Evolutionary conservation across 257 asterid species (phyloP), one percentile per base, ranked within the genome.

Genomic region (Rubia yunnanensis): DNA sequence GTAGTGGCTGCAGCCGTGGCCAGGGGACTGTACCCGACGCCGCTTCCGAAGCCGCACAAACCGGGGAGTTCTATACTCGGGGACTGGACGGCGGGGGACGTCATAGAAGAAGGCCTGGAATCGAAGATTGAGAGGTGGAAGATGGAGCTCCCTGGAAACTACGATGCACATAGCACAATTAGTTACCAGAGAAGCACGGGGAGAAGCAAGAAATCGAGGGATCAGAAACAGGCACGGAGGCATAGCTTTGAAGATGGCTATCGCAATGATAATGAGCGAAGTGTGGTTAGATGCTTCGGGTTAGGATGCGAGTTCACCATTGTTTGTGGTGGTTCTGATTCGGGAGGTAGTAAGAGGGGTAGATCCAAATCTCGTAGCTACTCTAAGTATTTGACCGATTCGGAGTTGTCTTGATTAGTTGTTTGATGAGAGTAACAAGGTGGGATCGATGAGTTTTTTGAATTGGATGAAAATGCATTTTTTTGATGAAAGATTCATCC

Each of bases 71-170:
- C 94, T 0, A 85, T 84, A 1, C 48, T 88, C 70, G 89, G 74
- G 24, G 89, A 86, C 46, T 88, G 94, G 94, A 86, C 86, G 54
- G 27, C 74, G 70, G 89, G 80, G 5, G 96, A 88, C 6, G n/a
- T 69, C 14, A 81, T 84, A 15, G 77, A 60, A 0, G 91, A 88
- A 60, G 96, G 94, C 71, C 85, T 88, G 46, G 65, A 73, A 60
- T 78, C 96, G 3, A 88, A 84, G 79, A 85, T 86, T 7, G 91
- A 88, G 68, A 77, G 94, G 76, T 88, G 94, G 91, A 76, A 83
- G 18, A 82, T 72, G 14, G 89, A 88, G 70, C 64, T 78, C 2
- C 91, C 89, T 1, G 81, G 83, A 0, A 1, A 80, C 59, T 79
- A 81, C 18, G 82, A 83, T 7, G 32, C 28, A 2, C 22, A 34